Base-by-base conservation (phyloP, 129 eudicot species). In the Centrapalus pauciflorus region DNA sequence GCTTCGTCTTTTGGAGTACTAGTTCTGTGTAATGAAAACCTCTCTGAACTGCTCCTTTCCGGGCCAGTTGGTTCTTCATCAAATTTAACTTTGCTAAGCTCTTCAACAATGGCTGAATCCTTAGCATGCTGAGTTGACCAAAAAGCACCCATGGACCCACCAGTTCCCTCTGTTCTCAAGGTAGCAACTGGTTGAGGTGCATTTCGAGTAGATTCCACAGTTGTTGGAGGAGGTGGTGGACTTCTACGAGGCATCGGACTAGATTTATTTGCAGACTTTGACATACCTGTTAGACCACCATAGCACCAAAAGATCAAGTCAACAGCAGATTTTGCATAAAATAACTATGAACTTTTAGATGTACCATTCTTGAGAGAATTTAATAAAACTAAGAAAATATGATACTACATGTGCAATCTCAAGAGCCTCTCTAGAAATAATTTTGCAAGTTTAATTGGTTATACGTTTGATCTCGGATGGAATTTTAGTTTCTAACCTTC, bases 211-310 rank as follows among this genome's bases (percentile, higher is more conserved):
- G 84, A 60, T 49, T 80, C 87, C 4, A 71, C 83, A 58, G 76
- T 50, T 24, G 79, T 38, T 9, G 97, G 92, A 60, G 93, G 90
- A 33, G 98, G 90, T 21, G 98, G 98, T 27, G 98, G 96, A 67
- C 92, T 85, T 77, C 98, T 81, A n/a, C 95, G 85, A 71, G 96
- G 95, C 84, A 80, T 60, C 11, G 86, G 95, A 76, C 83, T 79
- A 80, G 84, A 46, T 76, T 86, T 88, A 76, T 56, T 72, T 46
- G 73, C 85, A 33, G 86, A 71, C 66, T 75, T 93, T 20, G 84
- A 25, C 63, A 51, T 64, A 67, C 91, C 95, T 88, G 75, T 30
- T 67, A 63, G 66, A 56, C 38, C 64, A 70, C 37, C 28, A 45
- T 27, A 69, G 33, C 55, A 80, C 28, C 46, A 79, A 74, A 8